These are phyloP conservation scores for Mytilinidion resinicola DNA, from an alignment of 495 filamentous ascomycete genomes.

Conservation along the genomic window DNA sequence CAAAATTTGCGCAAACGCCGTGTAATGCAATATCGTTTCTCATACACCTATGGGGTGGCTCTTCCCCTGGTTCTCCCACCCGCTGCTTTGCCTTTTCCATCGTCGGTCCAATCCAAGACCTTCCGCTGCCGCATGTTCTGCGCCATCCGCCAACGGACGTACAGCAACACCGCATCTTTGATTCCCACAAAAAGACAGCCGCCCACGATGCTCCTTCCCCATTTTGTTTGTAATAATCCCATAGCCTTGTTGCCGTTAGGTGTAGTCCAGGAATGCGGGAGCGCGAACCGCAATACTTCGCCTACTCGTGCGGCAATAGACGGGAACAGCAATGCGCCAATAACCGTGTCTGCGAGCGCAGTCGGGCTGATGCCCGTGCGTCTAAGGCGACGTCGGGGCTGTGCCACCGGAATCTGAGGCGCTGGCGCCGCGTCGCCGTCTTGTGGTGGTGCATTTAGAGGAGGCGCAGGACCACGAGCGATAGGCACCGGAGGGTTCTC, in stretches of 20 bases:
- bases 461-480: slow-evolving; percentile 22
- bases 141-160: slow-evolving; percentile 66
- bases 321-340: slow-evolving; percentile 60
- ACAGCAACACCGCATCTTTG: slow-evolving; percentile 68
- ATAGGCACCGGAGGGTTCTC: slow-evolving; percentile 24
- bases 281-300: slow-evolving; percentile 53
- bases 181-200: slow-evolving; percentile 74
- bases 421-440: slow-evolving; percentile 13
- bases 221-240: slow-evolving; percentile 64
- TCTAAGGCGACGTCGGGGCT: slow-evolving; percentile 18
- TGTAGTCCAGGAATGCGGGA: slow-evolving; percentile 59
- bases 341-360: slow-evolving; percentile 48
- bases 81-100: slow-evolving; percentile 29
- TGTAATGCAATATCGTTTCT: too few species aligned
- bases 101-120: slow-evolving; percentile 53
- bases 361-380: slow-evolving; percentile 45
- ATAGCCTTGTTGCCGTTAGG: slow-evolving; percentile 35
- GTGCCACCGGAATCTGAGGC: slow-evolving; percentile 18
- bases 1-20: too few species aligned
- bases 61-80: neutral
- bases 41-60: too few species aligned
- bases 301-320: slow-evolving; percentile 60
- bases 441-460: slow-evolving; percentile 16
- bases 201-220: slow-evolving; percentile 73
- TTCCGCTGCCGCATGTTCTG: slow-evolving; percentile 59